Conservation (phyloP, 2,329 filamentous ascomycete genomes). For the Xylariaceae sp. region DNA sequence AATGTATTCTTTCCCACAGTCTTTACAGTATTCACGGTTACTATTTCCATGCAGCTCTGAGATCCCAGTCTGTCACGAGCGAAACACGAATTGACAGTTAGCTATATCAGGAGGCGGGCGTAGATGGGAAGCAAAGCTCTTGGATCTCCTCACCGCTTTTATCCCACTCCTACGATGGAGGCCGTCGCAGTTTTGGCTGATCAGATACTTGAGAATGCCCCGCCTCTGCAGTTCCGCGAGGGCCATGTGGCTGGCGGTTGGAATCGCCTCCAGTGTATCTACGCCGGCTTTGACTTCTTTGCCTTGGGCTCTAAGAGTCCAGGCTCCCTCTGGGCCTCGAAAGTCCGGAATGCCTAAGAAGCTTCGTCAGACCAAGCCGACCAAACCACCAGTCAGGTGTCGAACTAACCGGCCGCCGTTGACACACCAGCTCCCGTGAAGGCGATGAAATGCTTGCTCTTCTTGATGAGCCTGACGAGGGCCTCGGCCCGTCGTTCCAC, state of each 20-base stretch:
- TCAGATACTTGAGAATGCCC: constrained; percentile 33
- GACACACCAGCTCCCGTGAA: constrained; percentile 41
- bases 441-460: constrained; percentile 37
- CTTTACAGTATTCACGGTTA: constrained; percentile 36
- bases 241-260: constrained; percentile 39
- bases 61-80: constrained; percentile 27
- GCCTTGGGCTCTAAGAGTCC: constrained; percentile 37
- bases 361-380: background rate
- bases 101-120: background rate
- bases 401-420: constrained; percentile 32
- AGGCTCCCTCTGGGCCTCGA: constrained; percentile 37
- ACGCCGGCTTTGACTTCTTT: constrained; percentile 23
- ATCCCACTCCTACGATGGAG: constrained; percentile 39
- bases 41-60: constrained; percentile 42
- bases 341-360: constrained; percentile 42
- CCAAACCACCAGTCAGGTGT: background rate
- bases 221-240: constrained; percentile 35
- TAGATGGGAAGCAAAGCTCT: no score
- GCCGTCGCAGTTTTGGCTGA: constrained; percentile 39
- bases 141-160: no score
- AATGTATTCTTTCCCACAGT: constrained; percentile 38
- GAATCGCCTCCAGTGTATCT: constrained; percentile 35
- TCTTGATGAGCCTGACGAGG: constrained; percentile 29
- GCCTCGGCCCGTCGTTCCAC: constrained; percentile 29
- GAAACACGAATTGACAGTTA: background rate